phyloP scores from a whole-genome alignment of 1,139 yeast species.

The Wickerhamomyces sp. region DNA sequence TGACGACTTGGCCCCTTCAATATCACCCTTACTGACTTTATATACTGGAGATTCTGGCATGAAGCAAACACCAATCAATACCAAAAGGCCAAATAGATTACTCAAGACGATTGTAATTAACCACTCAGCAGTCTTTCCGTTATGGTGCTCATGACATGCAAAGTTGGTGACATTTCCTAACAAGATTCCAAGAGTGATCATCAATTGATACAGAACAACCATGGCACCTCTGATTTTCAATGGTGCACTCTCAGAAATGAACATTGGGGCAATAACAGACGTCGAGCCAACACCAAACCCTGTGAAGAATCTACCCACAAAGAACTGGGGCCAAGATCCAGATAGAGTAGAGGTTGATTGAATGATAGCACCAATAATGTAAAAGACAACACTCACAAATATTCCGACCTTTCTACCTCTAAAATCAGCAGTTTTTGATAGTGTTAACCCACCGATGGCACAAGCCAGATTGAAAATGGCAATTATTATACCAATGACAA shows the following conservation, averaged over 20 bases:
- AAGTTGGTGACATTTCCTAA: constrained; percentile 49
- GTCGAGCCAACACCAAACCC: constrained; percentile 53
- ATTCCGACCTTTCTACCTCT: constrained; percentile 51
- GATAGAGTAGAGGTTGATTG: constrained; percentile 33
- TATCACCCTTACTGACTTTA: constrained; percentile 27
- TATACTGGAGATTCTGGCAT: constrained; percentile 54
- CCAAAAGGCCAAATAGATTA: constrained; percentile 42
- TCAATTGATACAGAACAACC: constrained; percentile 51
- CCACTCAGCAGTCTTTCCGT: constrained; percentile 36
- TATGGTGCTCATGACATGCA: constrained; percentile 32
- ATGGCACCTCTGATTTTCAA: constrained; percentile 49
- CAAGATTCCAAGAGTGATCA: constrained; percentile 51
- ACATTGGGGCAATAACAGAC: constrained; percentile 50
- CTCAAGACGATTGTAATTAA: constrained; percentile 45
- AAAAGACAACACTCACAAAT: constrained; percentile 39
- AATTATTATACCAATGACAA: constrained; percentile 51
- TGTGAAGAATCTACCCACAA: constrained; percentile 47
- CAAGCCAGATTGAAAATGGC: constrained; percentile 70
- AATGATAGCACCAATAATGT: constrained; percentile 43
- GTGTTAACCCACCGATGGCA: constrained; percentile 63
- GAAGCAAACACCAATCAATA: constrained; percentile 38
- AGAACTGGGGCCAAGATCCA: constrained; percentile 44
- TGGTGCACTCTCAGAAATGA: constrained; percentile 52
- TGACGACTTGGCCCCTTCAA: constrained; percentile 37
- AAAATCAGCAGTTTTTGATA: constrained; percentile 48